phyloP scores from a whole-genome alignment of 371 early-diverging fungal species.

The Massospora cicadina region DNA sequence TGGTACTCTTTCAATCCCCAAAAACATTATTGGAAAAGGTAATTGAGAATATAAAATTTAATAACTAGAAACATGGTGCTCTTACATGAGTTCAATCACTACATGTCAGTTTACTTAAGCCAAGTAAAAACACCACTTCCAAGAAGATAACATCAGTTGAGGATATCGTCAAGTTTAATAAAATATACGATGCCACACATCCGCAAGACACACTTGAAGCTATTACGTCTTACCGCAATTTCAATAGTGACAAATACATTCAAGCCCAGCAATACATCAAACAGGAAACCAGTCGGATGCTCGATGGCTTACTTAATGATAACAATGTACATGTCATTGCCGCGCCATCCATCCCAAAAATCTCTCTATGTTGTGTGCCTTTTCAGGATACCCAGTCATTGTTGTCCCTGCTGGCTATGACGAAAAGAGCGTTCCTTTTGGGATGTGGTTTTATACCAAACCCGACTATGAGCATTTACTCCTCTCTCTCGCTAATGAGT shows the following conservation, averaged over 20 bases:
- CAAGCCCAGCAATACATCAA: neutral
- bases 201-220: neutral
- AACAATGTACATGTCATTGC: neutral
- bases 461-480: too few relatives aligned
- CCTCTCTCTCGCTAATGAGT: too few relatives aligned
- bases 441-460: neutral
- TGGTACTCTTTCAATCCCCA: neutral
- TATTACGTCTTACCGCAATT: neutral
- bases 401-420: neutral
- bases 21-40: neutral
- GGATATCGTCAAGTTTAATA: neutral
- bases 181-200: neutral
- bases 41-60: neutral
- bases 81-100: neutral
- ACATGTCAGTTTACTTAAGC: neutral
- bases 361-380: neutral
- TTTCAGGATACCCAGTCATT: neutral
- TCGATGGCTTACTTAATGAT: neutral
- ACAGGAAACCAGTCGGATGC: neutral
- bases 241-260: neutral
- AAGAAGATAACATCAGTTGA: neutral
- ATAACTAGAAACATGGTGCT: neutral
- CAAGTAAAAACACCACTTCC: neutral
- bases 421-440: neutral
- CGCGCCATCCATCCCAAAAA: neutral